A percentile compares a stretch with the other conserved stretches of the same genome.
These are phyloP conservation scores for Quercus glauca DNA, from an alignment of 306 rosid species.

Conservation along the genomic window DNA sequence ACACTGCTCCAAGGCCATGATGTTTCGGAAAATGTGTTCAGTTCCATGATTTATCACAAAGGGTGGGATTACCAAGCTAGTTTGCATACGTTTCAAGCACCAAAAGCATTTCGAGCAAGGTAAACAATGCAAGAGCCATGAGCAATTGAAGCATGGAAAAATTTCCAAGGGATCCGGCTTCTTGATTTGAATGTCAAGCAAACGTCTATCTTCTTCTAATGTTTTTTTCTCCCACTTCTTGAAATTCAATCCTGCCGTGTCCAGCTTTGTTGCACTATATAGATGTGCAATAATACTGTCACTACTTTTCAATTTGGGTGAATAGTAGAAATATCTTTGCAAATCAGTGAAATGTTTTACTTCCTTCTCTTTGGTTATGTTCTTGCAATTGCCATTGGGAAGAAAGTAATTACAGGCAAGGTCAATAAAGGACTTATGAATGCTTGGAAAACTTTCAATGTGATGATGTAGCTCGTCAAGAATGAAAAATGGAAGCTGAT, in stretches of 20 bases:
- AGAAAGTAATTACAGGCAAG: slow-evolving; percentile 27
- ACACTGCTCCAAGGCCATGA: no score
- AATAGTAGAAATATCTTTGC: slow-evolving; percentile 39
- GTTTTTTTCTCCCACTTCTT: not conserved
- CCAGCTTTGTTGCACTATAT: slow-evolving; percentile 5
- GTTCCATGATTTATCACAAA: not conserved
- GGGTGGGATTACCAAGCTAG: not conserved
- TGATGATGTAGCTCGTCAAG: slow-evolving; percentile 21
- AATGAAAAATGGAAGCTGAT: slow-evolving; percentile 49
- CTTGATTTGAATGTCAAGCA: not conserved
- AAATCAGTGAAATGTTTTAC: slow-evolving; percentile 45
- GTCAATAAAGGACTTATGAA: not conserved
- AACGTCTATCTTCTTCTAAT: not conserved
- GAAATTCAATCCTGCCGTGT: slow-evolving; percentile 2
- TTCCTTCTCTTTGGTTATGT: not conserved
- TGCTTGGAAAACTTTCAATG: accelerated
- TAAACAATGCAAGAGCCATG: not conserved
- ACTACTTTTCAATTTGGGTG: not conserved
- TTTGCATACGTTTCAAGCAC: not conserved
- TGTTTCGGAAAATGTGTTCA: slow-evolving; percentile 1
- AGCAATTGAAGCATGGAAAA: not conserved
- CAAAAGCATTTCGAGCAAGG: not conserved
- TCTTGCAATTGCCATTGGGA: no score
- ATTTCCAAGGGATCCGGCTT: not conserved
- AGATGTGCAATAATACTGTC: not conserved